These are phyloP conservation scores for Casuarina cunninghamiana DNA, from an alignment of 306 rosid genomes.

Conservation along the genomic window DNA sequence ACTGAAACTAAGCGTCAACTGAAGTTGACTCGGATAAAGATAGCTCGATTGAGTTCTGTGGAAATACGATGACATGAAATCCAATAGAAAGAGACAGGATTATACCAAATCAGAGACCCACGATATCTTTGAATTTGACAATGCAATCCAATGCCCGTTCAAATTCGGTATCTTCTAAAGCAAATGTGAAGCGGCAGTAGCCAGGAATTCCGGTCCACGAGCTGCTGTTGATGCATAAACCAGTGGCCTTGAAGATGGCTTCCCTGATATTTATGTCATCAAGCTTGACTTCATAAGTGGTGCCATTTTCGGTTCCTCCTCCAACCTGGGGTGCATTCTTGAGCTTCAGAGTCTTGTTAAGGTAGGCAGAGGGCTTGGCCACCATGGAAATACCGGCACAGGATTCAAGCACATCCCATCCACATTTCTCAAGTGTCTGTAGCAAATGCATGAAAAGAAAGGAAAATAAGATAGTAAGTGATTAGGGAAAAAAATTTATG, in stretches of 20 bases:
- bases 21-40: background rate
- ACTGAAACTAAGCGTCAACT: background rate
- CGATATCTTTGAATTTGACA: constrained; percentile 45
- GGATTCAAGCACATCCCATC: constrained; percentile 89
- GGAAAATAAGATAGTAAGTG: constrained; percentile 4
- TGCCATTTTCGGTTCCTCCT: constrained; percentile 30
- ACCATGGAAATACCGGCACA: constrained; percentile 79
- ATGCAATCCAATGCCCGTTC: constrained; percentile 79
- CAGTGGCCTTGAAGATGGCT: constrained; percentile 68
- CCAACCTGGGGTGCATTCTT: constrained; percentile 31
- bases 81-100: background rate
- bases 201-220: constrained; percentile 96
- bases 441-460: constrained; percentile 14
- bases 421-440: constrained; percentile 69
- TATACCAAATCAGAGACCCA: constrained; percentile 29
- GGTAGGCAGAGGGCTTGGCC: constrained; percentile 81
- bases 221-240: constrained; percentile 89
- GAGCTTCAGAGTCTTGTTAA: constrained; percentile 57
- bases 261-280: constrained; percentile 74
- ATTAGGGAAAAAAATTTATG: background rate
- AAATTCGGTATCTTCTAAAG: constrained; percentile 77
- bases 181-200: constrained; percentile 83
- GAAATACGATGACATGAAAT: background rate
- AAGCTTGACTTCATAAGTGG: constrained; percentile 42
- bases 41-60: background rate